Conservation (phyloP, 805 yeast species). For the Schwanniomyces yamadae region DNA sequence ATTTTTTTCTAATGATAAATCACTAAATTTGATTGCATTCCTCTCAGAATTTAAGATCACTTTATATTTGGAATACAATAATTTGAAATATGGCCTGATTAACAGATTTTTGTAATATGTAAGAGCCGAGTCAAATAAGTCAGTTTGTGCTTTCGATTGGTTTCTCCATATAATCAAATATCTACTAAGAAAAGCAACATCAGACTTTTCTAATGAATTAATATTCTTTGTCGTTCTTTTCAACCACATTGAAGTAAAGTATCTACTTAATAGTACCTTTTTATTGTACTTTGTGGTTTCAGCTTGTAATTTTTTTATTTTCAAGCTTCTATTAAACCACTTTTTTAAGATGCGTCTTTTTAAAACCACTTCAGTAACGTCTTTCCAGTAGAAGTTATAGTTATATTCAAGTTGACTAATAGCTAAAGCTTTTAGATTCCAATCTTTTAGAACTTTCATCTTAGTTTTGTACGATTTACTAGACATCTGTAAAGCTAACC, state of each 20-base stretch:
- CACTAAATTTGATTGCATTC: not conserved
- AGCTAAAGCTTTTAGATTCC: slow-evolving; percentile 19
- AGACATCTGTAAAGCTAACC: slow-evolving; percentile 20
- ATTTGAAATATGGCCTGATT: not conserved
- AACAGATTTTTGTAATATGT: not conserved
- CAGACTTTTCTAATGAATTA: not conserved
- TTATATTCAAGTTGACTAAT: slow-evolving; percentile 10
- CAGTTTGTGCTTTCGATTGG: not conserved
- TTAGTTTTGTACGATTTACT: slow-evolving; percentile 13
- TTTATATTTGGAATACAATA: not conserved
- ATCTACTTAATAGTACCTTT: slow-evolving; percentile 9
- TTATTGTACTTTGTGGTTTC: slow-evolving; percentile 14
- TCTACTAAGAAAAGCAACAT: not conserved
- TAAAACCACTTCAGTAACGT: not conserved
- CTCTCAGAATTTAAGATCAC: not conserved
- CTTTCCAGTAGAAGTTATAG: slow-evolving; percentile 4
- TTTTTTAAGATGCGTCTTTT: slow-evolving; percentile 5
- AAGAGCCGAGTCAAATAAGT: not conserved
- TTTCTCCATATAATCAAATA: not conserved
- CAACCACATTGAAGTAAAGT: slow-evolving; percentile 10
- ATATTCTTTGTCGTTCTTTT: not conserved
- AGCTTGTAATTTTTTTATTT: slow-evolving; percentile 8
- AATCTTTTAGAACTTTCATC: slow-evolving; percentile 12
- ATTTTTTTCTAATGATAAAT: not conserved
- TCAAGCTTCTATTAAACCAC: slow-evolving; percentile 11